A percentile compares a stretch with the other conserved stretches of the same genome.
phyloP scores from a whole-genome alignment of 805 yeast species.

The Debaryomyces hansenii region DNA sequence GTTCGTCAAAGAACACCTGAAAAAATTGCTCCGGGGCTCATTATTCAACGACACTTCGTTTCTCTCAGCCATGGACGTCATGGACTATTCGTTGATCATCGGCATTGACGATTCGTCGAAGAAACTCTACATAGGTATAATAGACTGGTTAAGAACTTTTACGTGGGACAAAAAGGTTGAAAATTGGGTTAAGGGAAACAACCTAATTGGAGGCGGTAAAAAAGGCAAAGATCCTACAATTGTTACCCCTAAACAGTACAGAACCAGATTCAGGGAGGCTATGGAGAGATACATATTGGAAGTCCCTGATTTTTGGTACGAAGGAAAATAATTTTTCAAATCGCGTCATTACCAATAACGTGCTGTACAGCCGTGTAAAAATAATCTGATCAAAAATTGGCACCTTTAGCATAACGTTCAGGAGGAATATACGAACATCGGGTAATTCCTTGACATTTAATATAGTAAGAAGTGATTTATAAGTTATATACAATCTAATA shows the following conservation, averaged over 20 bases:
- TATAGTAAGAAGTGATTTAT: background rate
- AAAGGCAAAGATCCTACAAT: constrained; percentile 94
- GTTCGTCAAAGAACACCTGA: constrained; percentile 89
- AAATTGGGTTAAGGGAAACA: constrained; percentile 96
- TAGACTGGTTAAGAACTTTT: constrained; percentile 90
- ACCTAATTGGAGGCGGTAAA: constrained; percentile 73
- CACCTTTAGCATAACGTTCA: background rate
- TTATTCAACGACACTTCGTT: constrained; percentile 94
- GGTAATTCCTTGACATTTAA: background rate
- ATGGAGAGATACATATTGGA: constrained; percentile 94
- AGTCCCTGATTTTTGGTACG: constrained; percentile 80
- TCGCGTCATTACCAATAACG: background rate
- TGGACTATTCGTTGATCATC: constrained; percentile 95
- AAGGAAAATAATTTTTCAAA: constrained; percentile 19
- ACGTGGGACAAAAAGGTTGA: constrained; percentile 99
- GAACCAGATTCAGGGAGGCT: constrained; percentile 92
- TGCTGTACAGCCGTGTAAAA: background rate
- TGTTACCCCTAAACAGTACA: constrained; percentile 94
- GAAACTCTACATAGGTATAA: constrained; percentile 85
- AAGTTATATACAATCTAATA: background rate
- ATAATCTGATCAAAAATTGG: background rate
- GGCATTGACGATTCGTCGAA: constrained; percentile 75
- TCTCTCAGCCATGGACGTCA: constrained; percentile 93
- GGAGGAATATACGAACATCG: background rate
- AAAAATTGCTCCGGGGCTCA: constrained; percentile 80